Evolutionary conservation across 73 alveolate genomes (phyloP), one percentile per base, ranked within the genome.

Genomic region (Paramecium bursaria): DNA sequence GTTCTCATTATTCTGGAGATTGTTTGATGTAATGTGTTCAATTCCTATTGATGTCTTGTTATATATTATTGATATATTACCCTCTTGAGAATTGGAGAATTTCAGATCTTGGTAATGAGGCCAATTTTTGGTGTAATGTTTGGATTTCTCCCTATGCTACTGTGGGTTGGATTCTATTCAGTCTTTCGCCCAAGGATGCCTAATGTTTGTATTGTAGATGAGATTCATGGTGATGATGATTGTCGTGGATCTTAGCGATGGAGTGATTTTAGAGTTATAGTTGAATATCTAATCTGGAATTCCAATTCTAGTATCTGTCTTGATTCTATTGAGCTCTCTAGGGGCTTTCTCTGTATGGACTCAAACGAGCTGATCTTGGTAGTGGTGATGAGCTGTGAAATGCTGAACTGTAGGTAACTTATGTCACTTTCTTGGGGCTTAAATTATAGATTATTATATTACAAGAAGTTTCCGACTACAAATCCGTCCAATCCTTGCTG

Each of bases 71-170:
- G 1, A 4, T 67, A 1, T n/a, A 15, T 25, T 67, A 67, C 82
- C 82, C 82, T 67, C 82, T 67, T 15, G 82, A 25, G 44, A 67
- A 67, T 9, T 42, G 33, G 14, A 44, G 22, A 25, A 67, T 25
- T 67, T 67, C 82, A 4, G 82, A 25, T 42, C 82, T 67, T 67
- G 82, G 82, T 0, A 67, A 39, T 39, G 82, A 53, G 44, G 33
- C 44, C 30, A 67, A 21, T 39, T 67, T 67, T 39, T 53, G 60
- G 17, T 53, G 33, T 42, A 67, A 25, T 21, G 33, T 11, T n/a
- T 39, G 60, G 14, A 67, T 67, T 19, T 67, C 82, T 0, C 50
- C 19, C 19, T 67, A 44, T 33, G 82, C 14, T 2, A 67, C 22
- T 33, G 76, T 30, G 17, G 76, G 51, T 5, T 17, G 19, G 7